phyloP scores from a whole-genome alignment of 306 rosid genomes.

The Mimosa bimucronata region DNA sequence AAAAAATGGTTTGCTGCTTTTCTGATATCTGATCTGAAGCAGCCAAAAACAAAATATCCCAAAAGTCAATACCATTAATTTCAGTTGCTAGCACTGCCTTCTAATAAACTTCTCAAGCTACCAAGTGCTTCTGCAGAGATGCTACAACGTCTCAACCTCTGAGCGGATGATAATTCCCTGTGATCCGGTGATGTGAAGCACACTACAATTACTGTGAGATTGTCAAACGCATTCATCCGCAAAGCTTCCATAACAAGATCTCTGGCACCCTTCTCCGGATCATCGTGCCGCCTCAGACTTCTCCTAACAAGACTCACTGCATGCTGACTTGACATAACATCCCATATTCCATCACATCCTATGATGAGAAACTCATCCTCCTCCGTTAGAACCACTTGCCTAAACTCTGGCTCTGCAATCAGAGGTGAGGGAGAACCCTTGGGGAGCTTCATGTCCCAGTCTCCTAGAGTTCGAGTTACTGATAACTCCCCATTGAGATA shows the following conservation, averaged over 20 bases:
- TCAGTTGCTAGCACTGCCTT: slow-evolving; percentile 60
- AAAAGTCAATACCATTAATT: slow-evolving; percentile 44
- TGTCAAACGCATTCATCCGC: slow-evolving; percentile 72
- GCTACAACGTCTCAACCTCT: slow-evolving; percentile 67
- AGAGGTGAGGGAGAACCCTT: slow-evolving; percentile 79
- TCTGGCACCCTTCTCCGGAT: slow-evolving; percentile 77
- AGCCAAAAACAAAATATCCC: slow-evolving; percentile 49
- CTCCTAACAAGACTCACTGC: slow-evolving; percentile 82
- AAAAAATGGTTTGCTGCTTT: slow-evolving; percentile 65
- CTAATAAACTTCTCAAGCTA: slow-evolving; percentile 78
- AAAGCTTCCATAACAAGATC: slow-evolving; percentile 88
- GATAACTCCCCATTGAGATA: slow-evolving; percentile 88
- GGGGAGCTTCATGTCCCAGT: slow-evolving; percentile 93
- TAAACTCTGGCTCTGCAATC: slow-evolving; percentile 89
- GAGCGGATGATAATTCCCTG: slow-evolving; percentile 49
- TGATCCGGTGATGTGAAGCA: slow-evolving; percentile 67
- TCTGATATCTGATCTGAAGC: slow-evolving; percentile 52
- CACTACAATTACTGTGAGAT: slow-evolving; percentile 78
- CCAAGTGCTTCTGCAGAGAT: slow-evolving; percentile 87
- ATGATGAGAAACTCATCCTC: slow-evolving; percentile 96
- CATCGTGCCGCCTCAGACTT: slow-evolving; percentile 75
- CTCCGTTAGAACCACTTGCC: slow-evolving; percentile 63
- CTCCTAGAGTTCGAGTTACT: slow-evolving; percentile 88
- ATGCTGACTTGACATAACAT: slow-evolving; percentile 85
- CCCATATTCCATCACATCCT: slow-evolving; percentile 98